These are phyloP conservation scores for Gossypium gossypioides DNA, from an alignment of 441 rosid genomes.

Conservation along the genomic window DNA sequence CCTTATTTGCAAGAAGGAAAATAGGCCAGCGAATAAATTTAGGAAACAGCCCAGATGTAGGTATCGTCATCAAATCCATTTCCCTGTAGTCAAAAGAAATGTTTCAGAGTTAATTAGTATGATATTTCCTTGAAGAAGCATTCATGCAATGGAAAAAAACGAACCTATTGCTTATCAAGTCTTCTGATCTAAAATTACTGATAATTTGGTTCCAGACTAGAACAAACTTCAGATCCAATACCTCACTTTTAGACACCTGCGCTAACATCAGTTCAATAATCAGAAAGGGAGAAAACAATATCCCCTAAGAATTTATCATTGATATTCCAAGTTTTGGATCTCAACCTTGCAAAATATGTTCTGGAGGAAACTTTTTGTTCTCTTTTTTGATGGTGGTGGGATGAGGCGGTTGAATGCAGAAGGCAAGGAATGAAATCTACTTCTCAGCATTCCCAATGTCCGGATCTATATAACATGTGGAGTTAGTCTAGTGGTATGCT, in stretches of 20 bases:
- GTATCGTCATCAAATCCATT: conserved; percentile 79
- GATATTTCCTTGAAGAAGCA: conserved; percentile 1
- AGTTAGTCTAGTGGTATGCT: conserved; percentile 22
- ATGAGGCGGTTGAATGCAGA: conserved; percentile 72
- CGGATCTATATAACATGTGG: conserved; percentile 54
- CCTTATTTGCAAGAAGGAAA: conserved; percentile 91
- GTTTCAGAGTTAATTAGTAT: not conserved
- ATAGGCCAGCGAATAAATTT: conserved; percentile 86
- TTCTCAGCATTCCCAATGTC: conserved; percentile 95
- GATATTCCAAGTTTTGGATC: conserved; percentile 5
- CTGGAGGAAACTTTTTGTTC: conserved; percentile 34
- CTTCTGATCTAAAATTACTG: conserved; percentile 61
- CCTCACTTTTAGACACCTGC: conserved; percentile 44
- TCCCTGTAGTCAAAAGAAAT: conserved; percentile 46
- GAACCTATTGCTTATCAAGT: conserved; percentile 87
- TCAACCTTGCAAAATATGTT: conserved; percentile 53
- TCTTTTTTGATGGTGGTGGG: conserved; percentile 53
- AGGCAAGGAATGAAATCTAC: conserved; percentile 84
- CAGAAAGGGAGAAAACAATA: conserved; percentile 4
- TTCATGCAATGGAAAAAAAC: conserved; percentile 9
- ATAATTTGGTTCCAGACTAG: conserved; percentile 92
- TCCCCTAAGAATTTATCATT: not conserved
- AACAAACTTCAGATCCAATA: conserved; percentile 65
- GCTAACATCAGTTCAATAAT: conserved; percentile 10
- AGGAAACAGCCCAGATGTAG: conserved; percentile 53